phyloP scores from a whole-genome alignment of 1,284 basidiomycete species.

The Meira nashicola region DNA sequence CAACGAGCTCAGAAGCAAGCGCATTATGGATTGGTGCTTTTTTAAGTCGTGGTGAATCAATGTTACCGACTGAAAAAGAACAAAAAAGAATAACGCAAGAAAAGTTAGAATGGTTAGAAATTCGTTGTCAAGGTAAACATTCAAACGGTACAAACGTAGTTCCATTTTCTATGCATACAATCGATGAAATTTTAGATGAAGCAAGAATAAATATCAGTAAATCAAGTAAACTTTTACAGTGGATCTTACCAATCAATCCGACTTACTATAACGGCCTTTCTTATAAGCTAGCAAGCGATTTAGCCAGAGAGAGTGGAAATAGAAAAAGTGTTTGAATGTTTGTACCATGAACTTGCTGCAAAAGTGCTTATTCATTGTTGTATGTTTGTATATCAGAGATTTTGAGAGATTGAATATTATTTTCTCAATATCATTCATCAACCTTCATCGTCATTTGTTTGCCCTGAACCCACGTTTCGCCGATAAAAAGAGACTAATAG shows the following conservation, averaged over 20 bases:
- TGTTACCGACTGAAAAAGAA: constrained; percentile 21
- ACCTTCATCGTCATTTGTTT: no score
- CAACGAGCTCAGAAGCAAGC: constrained; percentile 35
- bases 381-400: no score
- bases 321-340: no score
- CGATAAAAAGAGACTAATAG: no score
- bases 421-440: no score
- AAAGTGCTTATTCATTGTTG: no score
- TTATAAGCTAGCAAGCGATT: no score
- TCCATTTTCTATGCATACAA: constrained; percentile 39
- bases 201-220: constrained; percentile 22
- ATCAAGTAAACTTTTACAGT: constrained; percentile 24
- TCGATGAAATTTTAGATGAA: constrained; percentile 37
- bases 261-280: constrained; percentile 16
- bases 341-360: no score
- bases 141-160: constrained; percentile 37
- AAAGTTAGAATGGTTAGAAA: constrained; percentile 38
- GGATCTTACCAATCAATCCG: constrained; percentile 38
- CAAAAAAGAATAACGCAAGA: constrained; percentile 20
- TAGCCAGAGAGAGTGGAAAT: background rate
- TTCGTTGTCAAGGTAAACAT: constrained; percentile 34
- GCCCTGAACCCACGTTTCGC: no score
- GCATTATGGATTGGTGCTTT: constrained; percentile 40
- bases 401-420: no score
- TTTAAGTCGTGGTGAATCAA: constrained; percentile 22